Percentiles rank a stretch among this genome's conserved stretches.
phyloP scores from a whole-genome alignment of 2,329 filamentous ascomycete species.

The Penicillium paneum region DNA sequence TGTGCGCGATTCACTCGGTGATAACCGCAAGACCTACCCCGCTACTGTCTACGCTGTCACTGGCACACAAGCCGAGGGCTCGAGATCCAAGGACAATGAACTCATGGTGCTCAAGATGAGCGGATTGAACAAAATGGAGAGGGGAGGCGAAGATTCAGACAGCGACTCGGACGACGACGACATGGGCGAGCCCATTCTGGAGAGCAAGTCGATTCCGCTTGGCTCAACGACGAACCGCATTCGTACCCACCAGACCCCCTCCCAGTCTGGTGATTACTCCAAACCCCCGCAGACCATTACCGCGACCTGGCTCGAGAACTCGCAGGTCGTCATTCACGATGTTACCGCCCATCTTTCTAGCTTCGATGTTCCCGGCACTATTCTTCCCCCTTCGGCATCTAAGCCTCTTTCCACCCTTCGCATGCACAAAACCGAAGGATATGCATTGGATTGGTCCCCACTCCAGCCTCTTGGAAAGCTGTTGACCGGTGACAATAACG shows the following conservation, averaged over 20 bases:
- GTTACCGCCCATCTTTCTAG: constrained; percentile 83
- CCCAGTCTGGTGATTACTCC: constrained; percentile 60
- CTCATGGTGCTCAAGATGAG: constrained; percentile 96
- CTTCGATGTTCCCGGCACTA: constrained; percentile 83
- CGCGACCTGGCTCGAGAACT: constrained; percentile 88
- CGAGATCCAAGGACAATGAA: constrained; percentile 78
- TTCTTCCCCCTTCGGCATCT: constrained; percentile 76
- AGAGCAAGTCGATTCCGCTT: constrained; percentile 84
- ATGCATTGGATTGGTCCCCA: constrained; percentile 95
- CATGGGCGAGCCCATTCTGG: constrained; percentile 79
- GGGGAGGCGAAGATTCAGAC: constrained; percentile 64
- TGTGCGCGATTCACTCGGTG: constrained; percentile 77
- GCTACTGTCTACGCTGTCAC: constrained; percentile 93
- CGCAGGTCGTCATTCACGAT: constrained; percentile 88
- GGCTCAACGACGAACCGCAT: constrained; percentile 90
- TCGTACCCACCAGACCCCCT: constrained; percentile 75
- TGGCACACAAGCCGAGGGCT: constrained; percentile 83
- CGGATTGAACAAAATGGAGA: constrained; percentile 82
- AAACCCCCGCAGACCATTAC: constrained; percentile 77
- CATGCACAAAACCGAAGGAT: constrained; percentile 90
- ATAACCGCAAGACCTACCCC: constrained; percentile 88
- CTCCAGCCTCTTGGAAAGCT: constrained; percentile 77
- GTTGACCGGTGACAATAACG: constrained; percentile 85
- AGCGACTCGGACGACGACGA: constrained; percentile 71
- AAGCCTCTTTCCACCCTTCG: constrained; percentile 84